Evolutionary conservation across 208 protist species (phyloP).

Genomic region (Trypanosoma congolense): DNA sequence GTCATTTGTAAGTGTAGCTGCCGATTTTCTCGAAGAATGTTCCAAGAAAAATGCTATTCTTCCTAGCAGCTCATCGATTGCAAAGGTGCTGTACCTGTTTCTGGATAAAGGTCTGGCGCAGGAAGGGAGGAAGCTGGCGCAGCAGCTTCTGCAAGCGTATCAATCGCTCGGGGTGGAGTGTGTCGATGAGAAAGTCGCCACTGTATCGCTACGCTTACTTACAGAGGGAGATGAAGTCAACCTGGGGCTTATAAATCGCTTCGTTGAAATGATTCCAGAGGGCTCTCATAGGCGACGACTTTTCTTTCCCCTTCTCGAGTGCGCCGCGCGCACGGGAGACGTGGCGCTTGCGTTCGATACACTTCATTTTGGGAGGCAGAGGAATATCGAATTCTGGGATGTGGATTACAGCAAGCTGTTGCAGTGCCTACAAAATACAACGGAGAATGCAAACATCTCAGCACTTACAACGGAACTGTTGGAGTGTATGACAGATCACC

Average conservation of each 20-base stretch:
- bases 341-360: conserved; percentile 38
- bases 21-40: conserved; percentile 47
- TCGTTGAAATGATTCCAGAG: conserved; percentile 44
- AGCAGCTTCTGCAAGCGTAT: conserved; percentile 23
- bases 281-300: conserved; percentile 57
- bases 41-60: conserved; percentile 34
- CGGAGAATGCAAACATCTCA: not conserved
- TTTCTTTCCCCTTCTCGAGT: conserved; percentile 58
- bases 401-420: conserved; percentile 63
- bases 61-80: conserved; percentile 46
- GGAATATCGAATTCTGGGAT: conserved; percentile 77
- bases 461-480: conserved; percentile 24
- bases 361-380: conserved; percentile 26
- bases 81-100: conserved; percentile 65
- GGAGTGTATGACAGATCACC: conserved; percentile 48
- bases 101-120: conserved; percentile 22
- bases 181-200: conserved; percentile 69
- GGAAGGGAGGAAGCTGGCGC: conserved; percentile 29
- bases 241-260: conserved; percentile 26
- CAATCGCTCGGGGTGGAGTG: conserved; percentile 16
- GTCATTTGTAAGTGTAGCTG: conserved; percentile 7
- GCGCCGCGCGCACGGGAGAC: conserved; percentile 27
- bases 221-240: conserved; percentile 9
- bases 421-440: conserved; percentile 17
- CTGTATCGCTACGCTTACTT: conserved; percentile 61